These are phyloP conservation scores for Boletellus deceptivus DNA, from an alignment of 1,284 basidiomycete genomes.

Conservation along the genomic window DNA sequence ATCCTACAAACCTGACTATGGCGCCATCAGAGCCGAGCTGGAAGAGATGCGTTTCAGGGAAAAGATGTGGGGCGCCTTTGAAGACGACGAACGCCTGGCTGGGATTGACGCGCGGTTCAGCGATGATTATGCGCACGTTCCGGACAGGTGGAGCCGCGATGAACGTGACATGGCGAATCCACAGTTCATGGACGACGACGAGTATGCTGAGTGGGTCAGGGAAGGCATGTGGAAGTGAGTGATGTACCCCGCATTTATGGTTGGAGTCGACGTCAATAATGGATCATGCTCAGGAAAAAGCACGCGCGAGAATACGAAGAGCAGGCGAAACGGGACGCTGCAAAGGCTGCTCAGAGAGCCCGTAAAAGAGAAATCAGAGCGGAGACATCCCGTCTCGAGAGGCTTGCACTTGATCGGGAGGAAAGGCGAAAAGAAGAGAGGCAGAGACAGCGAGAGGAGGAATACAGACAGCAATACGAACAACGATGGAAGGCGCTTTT, in stretches of 20 bases:
- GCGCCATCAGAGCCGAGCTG: constrained; percentile 48
- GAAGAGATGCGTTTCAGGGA: constrained; percentile 66
- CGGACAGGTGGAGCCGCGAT: constrained; percentile 50
- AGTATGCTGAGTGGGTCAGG: constrained; percentile 79
- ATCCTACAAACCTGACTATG: constrained; percentile 44
- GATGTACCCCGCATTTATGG: not conserved
- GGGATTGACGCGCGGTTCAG: constrained; percentile 61
- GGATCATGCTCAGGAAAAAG: constrained; percentile 46
- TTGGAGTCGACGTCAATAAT: not conserved
- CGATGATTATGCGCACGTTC: constrained; percentile 60
- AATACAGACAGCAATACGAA: constrained; percentile 56
- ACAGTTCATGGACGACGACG: constrained; percentile 73
- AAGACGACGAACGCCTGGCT: constrained; percentile 67
- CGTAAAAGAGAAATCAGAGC: constrained; percentile 53
- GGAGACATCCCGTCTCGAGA: constrained; percentile 53
- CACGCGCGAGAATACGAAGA: constrained; percentile 67
- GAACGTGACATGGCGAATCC: constrained; percentile 50
- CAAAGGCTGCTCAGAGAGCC: constrained; percentile 46
- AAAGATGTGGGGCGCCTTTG: constrained; percentile 67
- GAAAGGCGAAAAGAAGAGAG: constrained; percentile 45
- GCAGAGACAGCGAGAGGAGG: constrained; percentile 40
- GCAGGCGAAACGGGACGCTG: constrained; percentile 52
- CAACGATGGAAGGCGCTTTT: constrained; percentile 56
- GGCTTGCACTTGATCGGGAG: constrained; percentile 49
- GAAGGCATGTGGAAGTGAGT: constrained; percentile 75